Evolutionary conservation across 2,329 filamentous ascomycete species (phyloP), one percentile per base, ranked within the genome.

Genomic region (Aureobasidium sp.): DNA sequence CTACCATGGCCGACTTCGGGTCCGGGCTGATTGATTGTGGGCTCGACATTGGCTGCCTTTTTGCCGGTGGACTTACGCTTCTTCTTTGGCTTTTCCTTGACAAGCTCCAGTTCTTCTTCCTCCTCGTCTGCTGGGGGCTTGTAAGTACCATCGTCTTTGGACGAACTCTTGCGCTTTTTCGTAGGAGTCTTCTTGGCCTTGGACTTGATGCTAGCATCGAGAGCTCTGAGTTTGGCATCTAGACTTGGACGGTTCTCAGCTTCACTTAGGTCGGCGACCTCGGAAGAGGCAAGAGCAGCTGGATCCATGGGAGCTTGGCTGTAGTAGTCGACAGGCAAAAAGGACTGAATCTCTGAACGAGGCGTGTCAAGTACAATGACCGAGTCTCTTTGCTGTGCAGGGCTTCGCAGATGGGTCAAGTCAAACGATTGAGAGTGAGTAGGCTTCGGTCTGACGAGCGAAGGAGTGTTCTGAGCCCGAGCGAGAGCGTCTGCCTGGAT

Each of bases 161-260:
- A 61, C 29, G 63, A 66, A 35, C 67, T 67, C 67, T 76, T 77
- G 63, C 75, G 72, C 68, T 76, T 78, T 66, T 75, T 76, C 56
- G 60, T 40, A 60, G 61, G 50, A 5, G 33, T 62, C 39, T 60
- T 63, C 17, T 48, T 49, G 37, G 5, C n/a, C 9, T 40, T 59
- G 11, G 54, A 45, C 31, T 69, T 69, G 45, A 66, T 67, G 40
- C 67, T 61, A 31, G 62, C 65, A 29, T 70, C 67, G 3, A 70
- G 65, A 24, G 67, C 65, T 27, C 68, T 69, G 31, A 68, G 61
- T 44, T 73, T 74, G 45, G 66, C 66, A 42, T 74, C 68, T 11
- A 70, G 65, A 15, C 63, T 45, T 14, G 65, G 64, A 57, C 61
- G 42, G 27, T 65, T 60, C 3, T 48, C 22, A 0, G 49, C 29